These are phyloP conservation scores for Drechslera avenae DNA, from an alignment of 2,329 filamentous ascomycete genomes.

Conservation along the genomic window DNA sequence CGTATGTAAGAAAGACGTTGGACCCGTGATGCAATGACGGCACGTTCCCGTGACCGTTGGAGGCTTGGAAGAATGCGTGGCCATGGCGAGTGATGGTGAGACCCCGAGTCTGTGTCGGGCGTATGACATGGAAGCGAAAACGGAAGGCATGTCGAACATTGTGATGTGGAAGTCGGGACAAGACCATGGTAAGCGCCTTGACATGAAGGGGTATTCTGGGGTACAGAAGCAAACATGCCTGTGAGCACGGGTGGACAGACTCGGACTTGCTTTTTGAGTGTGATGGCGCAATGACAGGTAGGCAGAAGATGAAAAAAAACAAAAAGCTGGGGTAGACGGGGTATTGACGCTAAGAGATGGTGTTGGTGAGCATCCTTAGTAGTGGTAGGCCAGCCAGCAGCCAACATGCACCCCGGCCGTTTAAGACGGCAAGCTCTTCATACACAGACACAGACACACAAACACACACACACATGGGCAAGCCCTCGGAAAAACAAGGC, in stretches of 20 bases:
- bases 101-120: constrained; percentile 1
- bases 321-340: constrained; percentile 11
- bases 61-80: not conserved
- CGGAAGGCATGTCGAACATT: not conserved
- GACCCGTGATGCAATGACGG: not conserved
- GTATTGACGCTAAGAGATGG: constrained; percentile 2
- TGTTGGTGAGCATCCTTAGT: not conserved
- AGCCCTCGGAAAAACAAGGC: no score
- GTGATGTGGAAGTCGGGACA: not conserved
- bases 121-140: constrained; percentile 2
- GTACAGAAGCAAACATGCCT: not conserved
- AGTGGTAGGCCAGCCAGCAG: no score
- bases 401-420: no score
- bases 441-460: no score
- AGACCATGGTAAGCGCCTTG: not conserved
- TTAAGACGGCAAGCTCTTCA: no score
- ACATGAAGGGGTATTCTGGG: not conserved
- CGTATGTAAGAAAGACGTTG: not conserved
- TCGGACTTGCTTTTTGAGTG: constrained; percentile 2
- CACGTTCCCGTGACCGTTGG: not conserved
- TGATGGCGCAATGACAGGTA: constrained; percentile 11
- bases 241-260: not conserved
- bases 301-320: not conserved
- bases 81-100: constrained; percentile 4
- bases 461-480: no score